Base-by-base conservation (phyloP, 2,329 filamentous ascomycete species). In the Septoria linicola region DNA sequence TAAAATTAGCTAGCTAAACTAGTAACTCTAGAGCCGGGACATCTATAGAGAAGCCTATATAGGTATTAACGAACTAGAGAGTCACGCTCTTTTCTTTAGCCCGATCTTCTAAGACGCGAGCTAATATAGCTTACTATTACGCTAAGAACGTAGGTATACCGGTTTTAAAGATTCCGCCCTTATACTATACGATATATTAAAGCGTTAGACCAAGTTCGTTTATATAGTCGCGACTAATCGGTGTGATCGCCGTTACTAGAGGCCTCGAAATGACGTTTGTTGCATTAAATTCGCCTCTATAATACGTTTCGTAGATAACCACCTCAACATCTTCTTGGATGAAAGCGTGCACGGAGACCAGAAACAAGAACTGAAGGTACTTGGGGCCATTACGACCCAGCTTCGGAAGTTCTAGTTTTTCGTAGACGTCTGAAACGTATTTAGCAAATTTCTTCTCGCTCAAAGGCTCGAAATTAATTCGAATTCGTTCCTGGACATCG, bases 281-380 rank as follows among this genome's bases (percentile, higher is more conserved):
- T 23, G 87, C 85, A 65, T 96, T 91, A 62, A 89, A 89, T 71
- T 95, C 88, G 36, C 90, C 91, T 16, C 91, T 92, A 55, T 96
- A 92, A 0, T 91, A 91, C 62, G 88, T 93, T 72, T 97, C 91
- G 23, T 96, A 78, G 11, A 96, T 82, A 0, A 88, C 89, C 16
- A 82, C 81, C 56, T 84, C 76, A 0, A 96, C 83, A 0, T 84
- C 83, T 66, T 92, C 85, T 34, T 75, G 70, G n/a, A 92, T 63
- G 61, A 95, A 97, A 0, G 84, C 78, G 63, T 93, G 89, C 62
- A 95, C 82, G 2, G 90, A 89, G 72, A 96, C 78, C 31, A 96
- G 76, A 96, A 97, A 68, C 65, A 88, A 95, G 14, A 89, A 84
- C 68, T 96, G 96, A 69, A 44, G 32, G 41, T 93, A 96, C 8